Percentiles rank a stretch among this genome's conserved stretches.
Conservation (phyloP, 352 stramenopile genomes). For the Globisporangium viniferum region DNA sequence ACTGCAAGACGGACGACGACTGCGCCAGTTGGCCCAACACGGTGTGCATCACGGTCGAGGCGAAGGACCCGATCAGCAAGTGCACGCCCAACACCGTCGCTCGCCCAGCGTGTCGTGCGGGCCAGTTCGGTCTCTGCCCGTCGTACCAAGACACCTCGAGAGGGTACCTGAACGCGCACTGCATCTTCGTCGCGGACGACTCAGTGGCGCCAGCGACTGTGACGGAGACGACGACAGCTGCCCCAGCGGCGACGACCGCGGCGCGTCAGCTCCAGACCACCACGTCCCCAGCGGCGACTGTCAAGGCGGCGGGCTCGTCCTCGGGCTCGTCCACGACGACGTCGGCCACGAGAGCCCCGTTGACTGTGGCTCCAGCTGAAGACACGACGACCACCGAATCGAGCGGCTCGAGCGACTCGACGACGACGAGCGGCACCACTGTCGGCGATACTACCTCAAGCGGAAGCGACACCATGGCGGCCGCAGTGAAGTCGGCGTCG, state of each 20-base stretch:
- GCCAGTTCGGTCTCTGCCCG: conserved; percentile 66
- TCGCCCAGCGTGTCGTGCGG: conserved; percentile 62
- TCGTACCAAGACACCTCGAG: conserved; percentile 73
- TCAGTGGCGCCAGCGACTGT: conserved; percentile 18
- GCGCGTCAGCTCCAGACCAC: conserved; percentile 7
- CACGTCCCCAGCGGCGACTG: conserved; percentile 8
- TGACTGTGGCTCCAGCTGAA: conserved; percentile 1
- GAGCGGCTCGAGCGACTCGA: neutral
- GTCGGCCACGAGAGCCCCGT: conserved; percentile 5
- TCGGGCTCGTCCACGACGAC: neutral
- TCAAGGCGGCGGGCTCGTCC: conserved; percentile 16
- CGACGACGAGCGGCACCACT: conserved; percentile 9
- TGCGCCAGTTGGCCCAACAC: conserved; percentile 64
- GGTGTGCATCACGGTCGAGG: conserved; percentile 76
- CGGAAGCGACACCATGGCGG: conserved; percentile 18
- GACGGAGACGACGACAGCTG: neutral
- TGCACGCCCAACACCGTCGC: conserved; percentile 79
- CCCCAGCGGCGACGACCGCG: neutral
- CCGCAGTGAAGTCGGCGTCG: conserved; percentile 26
- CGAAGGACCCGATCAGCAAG: conserved; percentile 70
- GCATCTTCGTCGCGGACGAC: conserved; percentile 75
- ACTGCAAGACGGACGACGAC: conserved; percentile 66
- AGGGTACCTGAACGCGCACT: conserved; percentile 82
- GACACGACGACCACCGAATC: neutral
- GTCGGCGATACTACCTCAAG: conserved; percentile 19